Percentiles rank a stretch among this genome's conserved stretches.
These are phyloP conservation scores for Eucalyptus fibrosa DNA, from an alignment of 345 rosid species.

Conservation along the genomic window DNA sequence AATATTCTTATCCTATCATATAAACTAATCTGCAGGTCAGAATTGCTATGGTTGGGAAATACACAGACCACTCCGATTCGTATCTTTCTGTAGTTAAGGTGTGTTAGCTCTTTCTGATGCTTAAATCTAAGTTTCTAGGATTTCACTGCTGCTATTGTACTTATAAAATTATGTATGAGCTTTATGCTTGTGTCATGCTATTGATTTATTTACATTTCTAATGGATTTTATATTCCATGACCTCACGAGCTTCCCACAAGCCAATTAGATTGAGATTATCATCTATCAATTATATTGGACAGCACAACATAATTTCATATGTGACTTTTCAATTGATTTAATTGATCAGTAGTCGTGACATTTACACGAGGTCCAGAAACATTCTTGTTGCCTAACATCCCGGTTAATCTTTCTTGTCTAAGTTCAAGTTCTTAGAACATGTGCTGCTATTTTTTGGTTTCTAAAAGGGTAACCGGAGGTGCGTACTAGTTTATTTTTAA, in stretches of 20 bases:
- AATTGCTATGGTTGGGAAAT: slow-evolving; percentile 95
- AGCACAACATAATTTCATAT: background rate
- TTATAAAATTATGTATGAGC: background rate
- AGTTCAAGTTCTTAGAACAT: background rate
- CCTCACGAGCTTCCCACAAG: background rate
- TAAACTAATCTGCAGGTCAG: slow-evolving; percentile 40
- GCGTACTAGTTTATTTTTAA: background rate
- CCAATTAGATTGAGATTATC: background rate
- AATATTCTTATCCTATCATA: slow-evolving; percentile 1
- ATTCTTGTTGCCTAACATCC: background rate
- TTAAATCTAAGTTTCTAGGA: background rate
- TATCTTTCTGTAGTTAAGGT: slow-evolving; percentile 90
- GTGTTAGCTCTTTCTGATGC: background rate
- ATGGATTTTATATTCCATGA: background rate
- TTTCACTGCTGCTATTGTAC: background rate
- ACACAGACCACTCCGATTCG: slow-evolving; percentile 79
- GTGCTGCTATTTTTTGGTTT: background rate
- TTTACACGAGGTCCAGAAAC: background rate
- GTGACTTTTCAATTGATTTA: background rate
- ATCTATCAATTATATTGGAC: background rate
- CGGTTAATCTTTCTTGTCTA: background rate
- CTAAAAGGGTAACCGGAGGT: background rate
- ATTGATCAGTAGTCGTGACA: background rate
- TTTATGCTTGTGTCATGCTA: background rate
- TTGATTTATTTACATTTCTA: background rate